Percentiles rank a stretch among this genome's conserved stretches.
Conservation (phyloP, 179 eudicot genomes). For the Patellifolia procumbens region DNA sequence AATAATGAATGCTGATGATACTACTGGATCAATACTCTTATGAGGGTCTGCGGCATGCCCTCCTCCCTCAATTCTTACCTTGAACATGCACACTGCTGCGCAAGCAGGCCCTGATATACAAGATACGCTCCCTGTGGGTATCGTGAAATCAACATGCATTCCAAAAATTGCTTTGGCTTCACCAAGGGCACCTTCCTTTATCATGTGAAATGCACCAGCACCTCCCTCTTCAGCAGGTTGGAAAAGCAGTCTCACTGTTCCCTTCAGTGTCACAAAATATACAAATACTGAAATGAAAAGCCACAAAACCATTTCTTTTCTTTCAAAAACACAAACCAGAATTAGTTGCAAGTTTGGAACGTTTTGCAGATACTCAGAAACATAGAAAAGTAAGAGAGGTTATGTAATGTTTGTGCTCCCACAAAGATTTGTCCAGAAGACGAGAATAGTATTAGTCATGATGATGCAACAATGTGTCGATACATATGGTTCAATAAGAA, state of each 20-base stretch:
- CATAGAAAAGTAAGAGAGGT: neutral
- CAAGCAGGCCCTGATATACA: slow-evolving; percentile 57
- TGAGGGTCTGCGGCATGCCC: slow-evolving; percentile 88
- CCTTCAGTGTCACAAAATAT: slow-evolving; percentile 43
- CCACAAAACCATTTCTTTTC: slow-evolving; percentile 4
- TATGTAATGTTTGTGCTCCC: too few relatives aligned
- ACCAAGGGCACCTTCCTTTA: slow-evolving; percentile 85
- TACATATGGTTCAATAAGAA: too few relatives aligned
- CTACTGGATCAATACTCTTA: slow-evolving; percentile 55
- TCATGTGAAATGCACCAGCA: slow-evolving; percentile 88
- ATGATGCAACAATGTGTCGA: too few relatives aligned
- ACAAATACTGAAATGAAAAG: neutral
- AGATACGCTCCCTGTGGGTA: slow-evolving; percentile 67
- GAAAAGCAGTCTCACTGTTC: slow-evolving; percentile 82
- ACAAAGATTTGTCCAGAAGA: too few relatives aligned
- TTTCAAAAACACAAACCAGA: too few relatives aligned
- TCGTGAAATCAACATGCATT: slow-evolving; percentile 55
- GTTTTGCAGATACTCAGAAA: neutral
- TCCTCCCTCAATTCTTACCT: slow-evolving; percentile 76
- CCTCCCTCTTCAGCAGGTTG: slow-evolving; percentile 98
- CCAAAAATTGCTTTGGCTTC: slow-evolving; percentile 80
- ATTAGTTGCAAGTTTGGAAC: too few relatives aligned
- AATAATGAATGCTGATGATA: slow-evolving; percentile 64
- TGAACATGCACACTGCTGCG: slow-evolving; percentile 70
- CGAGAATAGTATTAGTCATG: too few relatives aligned